phyloP scores from a whole-genome alignment of 192 early-diverging fungal genomes.

The Backusella luteola region DNA sequence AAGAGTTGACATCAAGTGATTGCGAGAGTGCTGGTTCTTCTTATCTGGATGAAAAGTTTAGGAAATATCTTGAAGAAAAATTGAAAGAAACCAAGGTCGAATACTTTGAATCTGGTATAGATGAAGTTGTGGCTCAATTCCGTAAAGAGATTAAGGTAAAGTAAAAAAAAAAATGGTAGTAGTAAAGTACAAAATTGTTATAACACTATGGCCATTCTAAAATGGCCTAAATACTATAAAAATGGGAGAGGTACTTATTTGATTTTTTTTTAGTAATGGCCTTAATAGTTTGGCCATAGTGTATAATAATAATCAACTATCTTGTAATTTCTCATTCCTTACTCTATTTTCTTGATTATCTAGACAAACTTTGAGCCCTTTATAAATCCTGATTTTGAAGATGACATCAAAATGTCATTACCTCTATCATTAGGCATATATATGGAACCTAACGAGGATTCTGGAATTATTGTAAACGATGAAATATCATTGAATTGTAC shows the following conservation, averaged over 20 bases:
- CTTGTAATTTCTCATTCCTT: background rate
- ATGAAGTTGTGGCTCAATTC: background rate
- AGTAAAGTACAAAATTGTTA: background rate
- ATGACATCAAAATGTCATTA: background rate
- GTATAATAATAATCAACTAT: background rate
- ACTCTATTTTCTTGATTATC: background rate
- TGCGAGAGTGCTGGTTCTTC: background rate
- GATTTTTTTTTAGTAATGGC: no score
- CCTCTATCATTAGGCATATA: background rate
- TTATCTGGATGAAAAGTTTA: constrained; percentile 2
- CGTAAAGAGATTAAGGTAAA: background rate
- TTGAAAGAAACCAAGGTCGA: background rate
- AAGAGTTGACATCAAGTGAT: background rate
- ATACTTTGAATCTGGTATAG: background rate
- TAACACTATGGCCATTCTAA: no score
- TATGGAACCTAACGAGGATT: background rate
- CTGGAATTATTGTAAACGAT: background rate
- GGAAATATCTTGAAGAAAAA: background rate
- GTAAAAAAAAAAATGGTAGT: background rate
- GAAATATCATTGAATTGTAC: background rate
- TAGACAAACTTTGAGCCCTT: background rate
- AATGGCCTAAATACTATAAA: no score
- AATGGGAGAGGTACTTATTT: no score
- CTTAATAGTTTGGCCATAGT: no score
- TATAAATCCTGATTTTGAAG: background rate